Evolutionary conservation across 495 filamentous ascomycete species (phyloP), one percentile per base, ranked within the genome.

Genomic region (Hyphodiscus hymeniophilus): DNA sequence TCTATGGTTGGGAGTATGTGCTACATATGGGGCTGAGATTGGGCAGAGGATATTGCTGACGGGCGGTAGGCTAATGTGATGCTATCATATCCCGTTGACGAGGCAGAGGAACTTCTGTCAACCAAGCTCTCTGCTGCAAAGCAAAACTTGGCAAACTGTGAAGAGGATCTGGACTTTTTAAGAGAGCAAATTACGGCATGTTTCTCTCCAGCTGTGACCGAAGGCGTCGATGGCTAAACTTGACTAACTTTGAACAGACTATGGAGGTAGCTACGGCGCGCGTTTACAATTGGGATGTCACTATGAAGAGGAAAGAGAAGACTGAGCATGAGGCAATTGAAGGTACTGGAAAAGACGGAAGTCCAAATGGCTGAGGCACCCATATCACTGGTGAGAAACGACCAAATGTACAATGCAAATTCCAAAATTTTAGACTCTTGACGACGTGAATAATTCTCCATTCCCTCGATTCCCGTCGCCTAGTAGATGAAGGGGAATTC

Each of bases 221-320:
- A 36, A 17, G n/a, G n/a, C n/a, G n/a, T n/a, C n/a, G n/a, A 36
- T 4, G 13, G 38, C 38, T 11, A 20, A 40, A 15, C 16, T 15
- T 36, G 34, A 22, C 38, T 40, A 21, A 40, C 38, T 11, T 11
- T 11, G 12, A 40, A 40, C 55, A 95, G 87, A 98, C 92, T 0
- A 77, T 98, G 66, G 92, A 98, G 66, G 92, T 98, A 32, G 92
- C 92, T 11, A 89, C 89, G 15, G 92, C 92, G 17, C 74, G 94
- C 47, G 87, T 98, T n/a, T 98, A 97, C 64, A 98, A 98, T 63
- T 96, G 91, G 87, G 92, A 98, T 60, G 86, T 98, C 6, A 86
- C 87, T 28, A 81, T 94, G 73, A 86, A 91, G 65, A 71, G 92
- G 49, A 95, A 94, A 74, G 91, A 95, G 47, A 91, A 87, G 63